phyloP scores from a whole-genome alignment of 148 eudicot genomes.

The Fagopyrum tataricum region DNA sequence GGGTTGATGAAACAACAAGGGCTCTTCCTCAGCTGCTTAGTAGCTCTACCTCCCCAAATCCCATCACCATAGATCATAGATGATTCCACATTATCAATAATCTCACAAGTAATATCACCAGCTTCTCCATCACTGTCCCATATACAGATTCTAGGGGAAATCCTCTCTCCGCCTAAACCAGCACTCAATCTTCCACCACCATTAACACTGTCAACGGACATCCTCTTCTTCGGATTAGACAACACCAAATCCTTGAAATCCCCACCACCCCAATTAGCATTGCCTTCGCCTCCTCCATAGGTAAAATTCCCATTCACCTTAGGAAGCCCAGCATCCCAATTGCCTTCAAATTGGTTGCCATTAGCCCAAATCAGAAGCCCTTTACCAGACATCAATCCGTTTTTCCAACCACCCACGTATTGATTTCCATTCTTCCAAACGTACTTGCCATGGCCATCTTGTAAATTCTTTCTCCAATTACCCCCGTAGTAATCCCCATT shows the following conservation, averaged over 20 bases:
- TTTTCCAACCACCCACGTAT: constrained; percentile 64
- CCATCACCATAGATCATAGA: constrained; percentile 12
- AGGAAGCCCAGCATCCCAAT: constrained; percentile 62
- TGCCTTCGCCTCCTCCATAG: constrained; percentile 29
- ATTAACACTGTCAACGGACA: constrained; percentile 30
- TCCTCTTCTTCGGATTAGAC: constrained; percentile 30
- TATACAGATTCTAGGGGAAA: constrained; percentile 19
- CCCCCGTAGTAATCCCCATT: constrained; percentile 85
- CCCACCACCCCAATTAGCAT: constrained; percentile 31
- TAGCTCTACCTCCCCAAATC: too few relatives aligned
- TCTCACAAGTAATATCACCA: constrained; percentile 61
- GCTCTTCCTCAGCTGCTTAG: constrained; percentile 24
- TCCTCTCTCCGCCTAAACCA: constrained; percentile 19
- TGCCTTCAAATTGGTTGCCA: constrained; percentile 53
- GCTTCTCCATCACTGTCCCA: constrained; percentile 22
- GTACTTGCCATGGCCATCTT: constrained; percentile 67
- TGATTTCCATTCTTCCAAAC: constrained; percentile 77
- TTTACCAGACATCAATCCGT: constrained; percentile 56
- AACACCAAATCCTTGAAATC: constrained; percentile 26
- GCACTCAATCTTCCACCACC: too few relatives aligned
- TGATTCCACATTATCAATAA: constrained; percentile 26
- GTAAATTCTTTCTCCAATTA: constrained; percentile 48
- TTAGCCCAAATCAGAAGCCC: constrained; percentile 61
- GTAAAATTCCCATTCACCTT: constrained; percentile 54
- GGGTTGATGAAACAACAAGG: constrained; percentile 60